Base-by-base conservation (phyloP, 2,329 filamentous ascomycete genomes). In the Albophoma yamanashiensis region DNA sequence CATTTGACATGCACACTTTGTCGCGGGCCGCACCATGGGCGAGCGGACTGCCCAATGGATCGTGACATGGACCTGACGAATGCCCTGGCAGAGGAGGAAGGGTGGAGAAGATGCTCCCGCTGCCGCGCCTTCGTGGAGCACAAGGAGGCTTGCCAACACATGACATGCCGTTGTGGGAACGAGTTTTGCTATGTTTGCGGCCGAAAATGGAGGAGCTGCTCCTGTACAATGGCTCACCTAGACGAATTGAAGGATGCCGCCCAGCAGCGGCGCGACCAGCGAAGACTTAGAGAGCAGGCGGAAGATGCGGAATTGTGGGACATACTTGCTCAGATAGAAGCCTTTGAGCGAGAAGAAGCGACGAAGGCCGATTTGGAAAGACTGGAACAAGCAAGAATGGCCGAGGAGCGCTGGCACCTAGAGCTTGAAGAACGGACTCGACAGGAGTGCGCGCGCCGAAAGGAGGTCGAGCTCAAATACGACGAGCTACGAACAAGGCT, bases 111-210 rank as follows among this genome's bases (percentile, higher is more conserved):
- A 53, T 96, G 91, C 71, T 87, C 86, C 69, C 85, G 80, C 63
- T 96, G 92, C 74, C 84, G 82, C 64, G 79, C 82, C 43, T 80
- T 89, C 78, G 88, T 95, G 52, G 89, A 95, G 71, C 76, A 91
- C 57, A 88, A 87, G 66, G 89, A 93, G 71, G 91, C 91, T 52
- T 91, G 89, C 73, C 92, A 93, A 73, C 91, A 93, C 71, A 93
- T 95, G 84, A 91, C 85, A 34, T 96, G 91, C 66, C 84, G 88
- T 43, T 96, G 91, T 70, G 87, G 84, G 43, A 87, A 88, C 11
- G 79, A 94, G 67, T 95, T 95, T 72, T 95, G 91, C 77, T 94
- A 93, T 75, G 82, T 92, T 3, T 95, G 91, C 71, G 85, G 85
- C 6, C 71, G 75, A 31, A 80, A 78, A 59, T 95, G 91, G 91